These are phyloP conservation scores for Macrolepiota dolichaula DNA, from an alignment of 768 basidiomycete species.

Conservation along the genomic window DNA sequence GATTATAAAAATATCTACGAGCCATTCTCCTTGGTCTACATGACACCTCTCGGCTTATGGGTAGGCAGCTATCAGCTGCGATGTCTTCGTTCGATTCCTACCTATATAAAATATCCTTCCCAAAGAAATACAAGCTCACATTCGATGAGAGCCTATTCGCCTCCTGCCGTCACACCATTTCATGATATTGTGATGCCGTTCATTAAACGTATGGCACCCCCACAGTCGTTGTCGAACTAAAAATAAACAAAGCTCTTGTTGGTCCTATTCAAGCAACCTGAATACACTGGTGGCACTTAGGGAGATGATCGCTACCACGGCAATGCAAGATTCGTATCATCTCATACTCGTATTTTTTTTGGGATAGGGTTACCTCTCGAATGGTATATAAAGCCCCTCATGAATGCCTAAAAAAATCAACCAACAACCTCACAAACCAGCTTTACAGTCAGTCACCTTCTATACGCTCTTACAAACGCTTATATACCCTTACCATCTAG, in stretches of 20 bases:
- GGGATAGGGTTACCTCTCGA: neutral
- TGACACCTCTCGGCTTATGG: too few relatives aligned
- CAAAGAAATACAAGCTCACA: too few relatives aligned
- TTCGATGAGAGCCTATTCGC: too few relatives aligned
- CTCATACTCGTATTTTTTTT: neutral
- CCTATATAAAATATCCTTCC: too few relatives aligned
- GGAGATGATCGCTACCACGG: neutral
- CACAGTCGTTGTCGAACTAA: neutral
- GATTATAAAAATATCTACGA: too few relatives aligned
- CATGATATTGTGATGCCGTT: neutral
- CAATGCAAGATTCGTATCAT: neutral
- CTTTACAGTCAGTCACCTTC: neutral
- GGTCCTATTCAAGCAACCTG: neutral
- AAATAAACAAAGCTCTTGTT: neutral
- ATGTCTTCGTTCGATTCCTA: too few relatives aligned
- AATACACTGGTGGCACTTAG: neutral
- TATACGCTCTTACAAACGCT: neutral
- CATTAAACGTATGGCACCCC: neutral
- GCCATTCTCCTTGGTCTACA: too few relatives aligned
- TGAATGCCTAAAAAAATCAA: neutral
- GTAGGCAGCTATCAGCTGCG: too few relatives aligned
- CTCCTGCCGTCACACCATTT: neutral
- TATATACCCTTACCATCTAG: neutral
- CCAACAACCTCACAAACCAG: neutral
- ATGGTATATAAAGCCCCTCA: neutral